Evolutionary conservation across 495 filamentous ascomycete genomes (phyloP), one percentile per base, ranked within the genome.

Genomic region (Articulospora tetracladia): DNA sequence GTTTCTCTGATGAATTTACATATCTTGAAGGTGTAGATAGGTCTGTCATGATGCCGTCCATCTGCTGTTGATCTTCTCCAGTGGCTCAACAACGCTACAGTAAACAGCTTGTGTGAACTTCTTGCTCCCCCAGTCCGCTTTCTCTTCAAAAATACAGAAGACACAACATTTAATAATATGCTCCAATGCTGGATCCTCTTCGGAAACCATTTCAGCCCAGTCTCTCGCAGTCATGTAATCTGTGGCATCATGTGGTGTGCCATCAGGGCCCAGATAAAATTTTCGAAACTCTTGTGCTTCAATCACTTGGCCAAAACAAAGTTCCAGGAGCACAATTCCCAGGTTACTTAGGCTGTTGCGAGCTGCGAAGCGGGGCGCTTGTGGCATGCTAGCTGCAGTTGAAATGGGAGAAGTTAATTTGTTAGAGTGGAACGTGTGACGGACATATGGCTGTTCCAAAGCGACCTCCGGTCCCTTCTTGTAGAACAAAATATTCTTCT

Each of bases 401-500:
- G 13, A 30, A 19, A 13, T 48, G 12, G 23, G 3, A 1, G 25
- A n/a, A 20, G 19, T 13, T 4, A 22, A 32, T 26, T 49, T 55
- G 2, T 3, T 49, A 0, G 58, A 61, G 19, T 3, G 1, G 56
- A 67, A 67, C 2, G 1, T 30, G 20, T 63, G 36, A 0, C 27
- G 22, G 3, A 66, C 41, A 26, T 57, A 66, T 20, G 60, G 64
- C 0, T 53, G 28, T 1, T 67, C 60, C 15, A 53, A 19, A 7
- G 60, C 20, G 7, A 67, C 24, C 32, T 57, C 27, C 0, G 27
- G 19, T 3, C 44, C 57, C 44, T 61, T 30, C 7, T 36, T 23
- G 47, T 52, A 62, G 51, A 70, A 71, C 32, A 66, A 53, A 19
- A 72, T 66, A 39, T 68, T 50, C 2, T 44, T 55, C 46, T 69